Evolutionary conservation across 768 basidiomycete species (phyloP), one percentile per base, ranked within the genome.

Genomic region (Suillus occidentalis): DNA sequence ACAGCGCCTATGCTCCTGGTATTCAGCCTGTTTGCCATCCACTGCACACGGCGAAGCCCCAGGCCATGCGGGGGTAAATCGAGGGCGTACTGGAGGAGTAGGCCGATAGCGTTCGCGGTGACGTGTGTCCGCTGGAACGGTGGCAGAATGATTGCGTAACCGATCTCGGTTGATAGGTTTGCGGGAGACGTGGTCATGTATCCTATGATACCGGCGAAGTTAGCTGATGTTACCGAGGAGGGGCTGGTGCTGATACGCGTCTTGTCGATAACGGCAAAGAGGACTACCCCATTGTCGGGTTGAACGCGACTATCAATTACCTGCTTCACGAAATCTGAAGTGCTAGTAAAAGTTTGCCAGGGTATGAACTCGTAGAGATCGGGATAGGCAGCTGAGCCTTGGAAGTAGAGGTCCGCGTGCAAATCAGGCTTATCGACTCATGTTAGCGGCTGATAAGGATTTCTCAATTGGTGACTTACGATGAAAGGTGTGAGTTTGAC

Each of bases 41-140:
- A 92, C 36, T 84, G 84, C 0, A 89, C 84, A 12, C 89, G 80
- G 4, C 89, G 81, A 42, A 91, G 72, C 0, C 85, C 84, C 3
- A 90, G 76, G 1, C 84, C 85, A 34, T 78, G 73, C 6, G 50
- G 61, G 0, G 84, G 82, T 3, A 75, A 64, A 60, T 83, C 76
- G 16, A 84, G 72, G 9, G 83, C 76, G 60, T 82, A 84, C 20
- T 79, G 75, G 22, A 92, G 75, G 10, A 87, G 74, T 3, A 86
- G 70, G 0, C 84, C 85, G 16, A 81, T 74, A 1, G 83, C 82
- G 66, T 85, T 84, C 5, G 86, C 82, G 3, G 86, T 81, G 39
- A 90, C 83, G 66, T 90, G 87, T 0, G 87, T 90, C 18, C 85
- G 79, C 64, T 89, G 88, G 71, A 87, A 91, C 1, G 71, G 72